Conservation (phyloP, 805 yeast species). For the Ogataea trehalophila region DNA sequence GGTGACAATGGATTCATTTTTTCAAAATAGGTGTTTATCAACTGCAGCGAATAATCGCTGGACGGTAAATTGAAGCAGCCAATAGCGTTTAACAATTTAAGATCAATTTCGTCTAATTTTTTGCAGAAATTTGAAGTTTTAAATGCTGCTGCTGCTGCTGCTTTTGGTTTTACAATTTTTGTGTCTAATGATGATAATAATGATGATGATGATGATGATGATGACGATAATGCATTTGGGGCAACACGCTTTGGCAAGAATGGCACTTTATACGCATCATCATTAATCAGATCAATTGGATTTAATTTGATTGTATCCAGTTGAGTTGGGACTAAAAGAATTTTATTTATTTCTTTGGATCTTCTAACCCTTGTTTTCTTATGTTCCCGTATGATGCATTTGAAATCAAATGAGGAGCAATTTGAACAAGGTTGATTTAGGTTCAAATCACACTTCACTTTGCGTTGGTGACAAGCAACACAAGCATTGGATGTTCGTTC, state of each 20-base stretch:
- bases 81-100: neutral
- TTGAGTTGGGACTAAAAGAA: neutral
- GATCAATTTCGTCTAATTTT: neutral
- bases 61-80: neutral
- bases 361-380: neutral
- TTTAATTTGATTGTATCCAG: neutral
- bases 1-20: neutral
- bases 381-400: neutral
- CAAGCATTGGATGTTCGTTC: constrained; percentile 68
- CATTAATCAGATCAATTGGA: neutral
- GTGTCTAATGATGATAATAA: neutral
- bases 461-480: constrained; percentile 63
- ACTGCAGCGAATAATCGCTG: neutral
- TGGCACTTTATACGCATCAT: neutral
- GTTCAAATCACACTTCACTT: constrained; percentile 70
- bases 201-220: too few relatives aligned
- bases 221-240: neutral
- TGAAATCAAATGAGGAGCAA: constrained; percentile 1
- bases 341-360: neutral
- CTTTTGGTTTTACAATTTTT: too few relatives aligned
- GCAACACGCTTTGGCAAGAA: neutral
- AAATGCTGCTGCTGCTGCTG: neutral
- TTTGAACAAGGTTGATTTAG: constrained; percentile 46
- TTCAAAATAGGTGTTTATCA: neutral
- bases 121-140: too few relatives aligned